Percentiles rank a stretch among this genome's conserved stretches.
Evolutionary conservation across 1,284 basidiomycete species (phyloP).

Genomic region (Veloporphyrellus conicus): DNA sequence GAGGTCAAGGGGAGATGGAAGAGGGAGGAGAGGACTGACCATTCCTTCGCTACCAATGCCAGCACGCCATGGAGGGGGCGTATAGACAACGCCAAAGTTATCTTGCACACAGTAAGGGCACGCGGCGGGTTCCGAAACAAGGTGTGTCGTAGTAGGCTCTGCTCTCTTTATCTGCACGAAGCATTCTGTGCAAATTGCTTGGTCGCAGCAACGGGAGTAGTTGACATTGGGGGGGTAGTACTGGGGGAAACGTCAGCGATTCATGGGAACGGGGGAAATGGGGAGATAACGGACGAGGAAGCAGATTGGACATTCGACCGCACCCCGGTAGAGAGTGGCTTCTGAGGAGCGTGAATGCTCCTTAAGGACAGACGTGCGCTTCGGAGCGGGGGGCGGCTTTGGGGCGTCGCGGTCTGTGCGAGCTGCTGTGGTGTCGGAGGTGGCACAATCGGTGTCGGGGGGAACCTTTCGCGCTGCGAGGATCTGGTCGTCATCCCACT

Average conservation of each 20-base stretch:
- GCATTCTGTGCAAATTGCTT: constrained; percentile 98
- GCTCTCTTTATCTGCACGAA: constrained; percentile 98
- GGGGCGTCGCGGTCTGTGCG: constrained; percentile 38
- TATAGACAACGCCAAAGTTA: constrained; percentile 93
- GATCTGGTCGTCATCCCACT: constrained; percentile 82
- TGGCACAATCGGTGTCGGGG: constrained; percentile 43
- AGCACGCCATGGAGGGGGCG: constrained; percentile 73
- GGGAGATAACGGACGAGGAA: constrained; percentile 74
- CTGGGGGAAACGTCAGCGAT: constrained; percentile 40
- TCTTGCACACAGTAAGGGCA: constrained; percentile 97
- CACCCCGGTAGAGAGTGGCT: constrained; percentile 75
- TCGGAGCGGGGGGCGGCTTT: constrained; percentile 45
- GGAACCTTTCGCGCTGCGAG: constrained; percentile 68
- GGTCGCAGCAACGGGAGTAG: constrained; percentile 94
- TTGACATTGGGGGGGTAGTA: constrained; percentile 97
- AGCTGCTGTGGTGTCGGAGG: constrained; percentile 33
- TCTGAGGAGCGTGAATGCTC: constrained; percentile 62
- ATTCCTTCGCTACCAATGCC: constrained; percentile 68
- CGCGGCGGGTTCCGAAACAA: constrained; percentile 89
- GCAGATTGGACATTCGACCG: constrained; percentile 98
- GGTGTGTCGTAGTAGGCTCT: constrained; percentile 88
- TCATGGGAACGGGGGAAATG: constrained; percentile 10
- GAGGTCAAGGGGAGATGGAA: constrained; percentile 6
- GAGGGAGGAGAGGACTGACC: constrained; percentile 39
- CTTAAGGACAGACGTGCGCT: constrained; percentile 37